A percentile compares a stretch with the other conserved stretches of the same genome.
Evolutionary conservation across 2,329 filamentous ascomycete species (phyloP).

Genomic region (Juglanconis sp.): DNA sequence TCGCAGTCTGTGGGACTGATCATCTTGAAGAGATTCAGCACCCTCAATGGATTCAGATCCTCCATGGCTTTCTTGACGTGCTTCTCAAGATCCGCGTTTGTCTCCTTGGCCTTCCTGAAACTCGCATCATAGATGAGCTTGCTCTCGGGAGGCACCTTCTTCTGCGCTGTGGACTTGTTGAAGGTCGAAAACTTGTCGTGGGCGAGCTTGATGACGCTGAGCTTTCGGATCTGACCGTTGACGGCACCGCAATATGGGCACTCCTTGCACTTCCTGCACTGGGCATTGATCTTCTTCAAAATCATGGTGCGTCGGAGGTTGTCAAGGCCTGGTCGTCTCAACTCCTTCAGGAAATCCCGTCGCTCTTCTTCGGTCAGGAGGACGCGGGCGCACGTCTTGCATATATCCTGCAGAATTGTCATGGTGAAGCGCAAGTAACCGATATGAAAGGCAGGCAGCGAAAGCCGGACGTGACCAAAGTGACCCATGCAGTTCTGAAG

Average conservation of each 20-base stretch:
- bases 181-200: slow-evolving; percentile 90
- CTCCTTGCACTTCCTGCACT: slow-evolving; percentile 80
- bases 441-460: slow-evolving; percentile 90
- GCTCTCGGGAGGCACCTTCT: slow-evolving; percentile 77
- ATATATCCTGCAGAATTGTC: slow-evolving; percentile 88
- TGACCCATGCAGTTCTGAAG: slow-evolving; percentile 88
- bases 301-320: slow-evolving; percentile 81
- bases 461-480: slow-evolving; percentile 88
- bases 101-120: slow-evolving; percentile 73
- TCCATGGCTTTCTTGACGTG: slow-evolving; percentile 90
- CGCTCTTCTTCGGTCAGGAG: slow-evolving; percentile 79
- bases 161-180: slow-evolving; percentile 82
- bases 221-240: slow-evolving; percentile 90
- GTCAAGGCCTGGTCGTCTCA: slow-evolving; percentile 79
- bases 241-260: slow-evolving; percentile 78
- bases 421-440: slow-evolving; percentile 94
- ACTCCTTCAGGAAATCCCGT: slow-evolving; percentile 71
- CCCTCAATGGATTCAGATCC: slow-evolving; percentile 84
- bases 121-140: slow-evolving; percentile 85
- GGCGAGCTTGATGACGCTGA: slow-evolving; percentile 85
- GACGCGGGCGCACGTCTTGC: slow-evolving; percentile 87
- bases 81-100: slow-evolving; percentile 81
- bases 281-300: slow-evolving; percentile 82
- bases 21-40: slow-evolving; percentile 87
- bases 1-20: slow-evolving; percentile 86